Percentiles rank a stretch among this genome's conserved stretches.
Conservation (phyloP, 306 rosid genomes). For the Arachis stenosperma region DNA sequence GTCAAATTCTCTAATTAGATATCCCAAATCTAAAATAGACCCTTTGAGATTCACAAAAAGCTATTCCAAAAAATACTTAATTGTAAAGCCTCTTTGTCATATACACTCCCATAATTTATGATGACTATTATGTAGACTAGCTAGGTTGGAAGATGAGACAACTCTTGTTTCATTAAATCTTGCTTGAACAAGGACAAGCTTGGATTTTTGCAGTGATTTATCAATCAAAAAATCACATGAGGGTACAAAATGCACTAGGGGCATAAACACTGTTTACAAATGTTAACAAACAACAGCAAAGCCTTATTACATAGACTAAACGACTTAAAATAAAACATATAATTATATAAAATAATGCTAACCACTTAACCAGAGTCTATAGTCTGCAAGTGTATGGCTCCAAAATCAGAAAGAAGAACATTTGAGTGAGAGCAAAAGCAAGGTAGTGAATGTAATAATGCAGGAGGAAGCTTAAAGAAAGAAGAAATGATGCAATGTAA, state of each 20-base stretch:
- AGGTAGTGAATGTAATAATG: conserved; percentile 12
- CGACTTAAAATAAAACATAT: too few species aligned
- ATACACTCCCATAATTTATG: not conserved
- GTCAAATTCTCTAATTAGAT: not conserved
- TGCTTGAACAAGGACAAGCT: not conserved
- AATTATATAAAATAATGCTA: not conserved
- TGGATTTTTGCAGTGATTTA: not conserved
- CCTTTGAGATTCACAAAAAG: not conserved
- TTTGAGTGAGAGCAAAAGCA: not conserved
- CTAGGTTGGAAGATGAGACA: not conserved
- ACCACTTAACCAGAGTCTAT: not conserved
- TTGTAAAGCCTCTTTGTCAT: not conserved
- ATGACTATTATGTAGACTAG: not conserved
- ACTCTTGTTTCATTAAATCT: not conserved
- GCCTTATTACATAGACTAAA: too few species aligned
- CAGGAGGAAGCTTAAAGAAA: too few species aligned
- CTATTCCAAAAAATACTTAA: conserved; percentile 6
- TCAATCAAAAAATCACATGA: not conserved
- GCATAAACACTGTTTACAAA: not conserved
- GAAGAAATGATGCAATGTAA: not conserved
- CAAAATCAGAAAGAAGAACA: not conserved
- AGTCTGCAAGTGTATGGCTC: not conserved
- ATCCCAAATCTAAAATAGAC: conserved; percentile 25
- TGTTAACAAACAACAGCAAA: not conserved
- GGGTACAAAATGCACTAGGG: not conserved